These are phyloP conservation scores for Nannochloropsis salina DNA, from an alignment of 108 stramenopile species.

Conservation along the genomic window DNA sequence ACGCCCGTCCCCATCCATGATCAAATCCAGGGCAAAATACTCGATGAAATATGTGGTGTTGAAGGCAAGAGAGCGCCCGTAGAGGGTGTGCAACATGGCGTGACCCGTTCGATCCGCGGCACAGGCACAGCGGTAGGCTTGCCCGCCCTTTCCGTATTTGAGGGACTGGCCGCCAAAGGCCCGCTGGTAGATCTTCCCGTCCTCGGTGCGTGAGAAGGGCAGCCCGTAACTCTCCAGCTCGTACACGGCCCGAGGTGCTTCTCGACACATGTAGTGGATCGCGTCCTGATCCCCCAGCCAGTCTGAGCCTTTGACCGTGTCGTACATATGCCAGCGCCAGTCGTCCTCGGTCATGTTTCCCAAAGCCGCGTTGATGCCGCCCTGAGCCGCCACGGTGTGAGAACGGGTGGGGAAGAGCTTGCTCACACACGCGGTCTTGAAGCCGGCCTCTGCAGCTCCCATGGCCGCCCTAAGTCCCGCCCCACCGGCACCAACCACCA, in stretches of 20 bases:
- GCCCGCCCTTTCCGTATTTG: conserved; percentile 96
- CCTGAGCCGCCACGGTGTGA: conserved; percentile 99
- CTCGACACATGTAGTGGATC: conserved; percentile 99
- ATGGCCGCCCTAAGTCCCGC: conserved; percentile 95
- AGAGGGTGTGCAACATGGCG: conserved; percentile 98
- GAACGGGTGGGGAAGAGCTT: conserved; percentile 97
- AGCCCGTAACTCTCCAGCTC: conserved; percentile 88
- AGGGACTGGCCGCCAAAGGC: conserved; percentile 97
- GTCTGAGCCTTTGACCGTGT: conserved; percentile 97
- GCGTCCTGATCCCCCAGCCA: conserved; percentile 99
- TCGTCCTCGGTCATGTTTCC: conserved; percentile 94
- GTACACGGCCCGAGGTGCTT: conserved; percentile 70
- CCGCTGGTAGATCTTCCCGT: conserved; percentile 99
- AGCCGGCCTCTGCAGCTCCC: conserved; percentile 93
- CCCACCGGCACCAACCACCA: conserved; percentile 98
- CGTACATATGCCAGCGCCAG: conserved; percentile 99
- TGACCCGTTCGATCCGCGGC: conserved; percentile 99
- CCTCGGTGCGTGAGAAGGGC: conserved; percentile 87
- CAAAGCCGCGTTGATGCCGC: conserved; percentile 99
- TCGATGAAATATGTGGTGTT: conserved; percentile 97
- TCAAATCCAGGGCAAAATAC: conserved; percentile 87
- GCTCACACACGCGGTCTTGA: conserved; percentile 98
- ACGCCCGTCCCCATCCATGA: conserved; percentile 78
- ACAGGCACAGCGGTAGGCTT: conserved; percentile 87
- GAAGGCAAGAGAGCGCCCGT: conserved; percentile 95